phyloP scores from a whole-genome alignment of 192 early-diverging fungal genomes.

The Kappamyces sp. region DNA sequence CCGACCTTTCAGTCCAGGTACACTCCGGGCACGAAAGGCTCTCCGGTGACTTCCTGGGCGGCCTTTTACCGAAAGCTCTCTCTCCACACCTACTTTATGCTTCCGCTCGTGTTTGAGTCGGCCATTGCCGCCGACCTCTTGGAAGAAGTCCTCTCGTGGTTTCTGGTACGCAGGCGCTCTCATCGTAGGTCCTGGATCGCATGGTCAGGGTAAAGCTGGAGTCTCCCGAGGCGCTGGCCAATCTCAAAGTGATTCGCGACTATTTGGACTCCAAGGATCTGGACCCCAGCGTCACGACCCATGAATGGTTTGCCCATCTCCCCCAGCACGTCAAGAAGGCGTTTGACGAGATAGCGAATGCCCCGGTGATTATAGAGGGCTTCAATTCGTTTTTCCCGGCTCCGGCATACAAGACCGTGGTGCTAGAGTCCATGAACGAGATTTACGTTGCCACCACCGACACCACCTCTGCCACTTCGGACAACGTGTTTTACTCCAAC shows the following conservation, averaged over 20 bases:
- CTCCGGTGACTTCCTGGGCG: background rate
- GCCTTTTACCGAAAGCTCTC: background rate
- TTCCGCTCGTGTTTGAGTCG: background rate
- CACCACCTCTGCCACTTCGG: conserved; percentile 1
- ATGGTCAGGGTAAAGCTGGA: conserved; percentile 1
- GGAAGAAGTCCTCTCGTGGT: background rate
- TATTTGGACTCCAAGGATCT: background rate
- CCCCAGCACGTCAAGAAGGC: background rate
- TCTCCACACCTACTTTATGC: conserved; percentile 1
- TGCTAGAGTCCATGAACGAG: background rate
- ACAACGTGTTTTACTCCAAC: conserved; percentile 8
- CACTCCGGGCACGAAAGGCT: background rate
- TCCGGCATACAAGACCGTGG: background rate
- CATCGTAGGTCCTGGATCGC: background rate
- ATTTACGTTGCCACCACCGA: conserved; percentile 2
- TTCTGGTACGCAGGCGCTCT: too few relatives aligned
- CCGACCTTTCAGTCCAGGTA: background rate
- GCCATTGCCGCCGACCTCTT: background rate
- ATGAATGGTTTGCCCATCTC: background rate
- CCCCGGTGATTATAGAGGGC: background rate
- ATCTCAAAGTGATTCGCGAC: background rate
- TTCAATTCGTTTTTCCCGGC: background rate
- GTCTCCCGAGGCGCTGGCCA: background rate
- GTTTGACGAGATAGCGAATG: background rate
- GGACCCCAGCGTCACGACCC: background rate